Evolutionary conservation across 177 flowering plant genomes (phyloP), one percentile per base, ranked within the genome.

Genomic region (Vitis hybrid): DNA sequence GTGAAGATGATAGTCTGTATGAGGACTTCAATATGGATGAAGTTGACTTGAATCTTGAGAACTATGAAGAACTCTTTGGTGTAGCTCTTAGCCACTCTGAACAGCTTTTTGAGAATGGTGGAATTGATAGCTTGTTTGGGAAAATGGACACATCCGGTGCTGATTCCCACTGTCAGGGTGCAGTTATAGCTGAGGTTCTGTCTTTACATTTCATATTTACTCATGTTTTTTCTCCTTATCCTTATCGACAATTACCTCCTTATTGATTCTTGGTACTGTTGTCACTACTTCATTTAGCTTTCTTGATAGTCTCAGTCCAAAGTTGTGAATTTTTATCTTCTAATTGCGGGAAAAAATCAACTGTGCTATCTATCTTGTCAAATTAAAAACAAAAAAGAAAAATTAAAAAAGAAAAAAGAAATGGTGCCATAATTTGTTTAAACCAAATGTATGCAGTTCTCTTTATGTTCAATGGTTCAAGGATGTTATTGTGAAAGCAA

Each of bases 51-150:
- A 79, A 73, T 71, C 72, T 90, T 73, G 98, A 95, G 67, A 91
- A 88, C 74, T 95, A 91, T 76, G 97, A 93, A 64, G 93, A 91
- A 79, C 85, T 93, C 18, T 91, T 95, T 85, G 94, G 91, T 51
- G 72, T 69, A 19, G 79, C 92, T 64, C 86, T 82, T 51, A 84
- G 82, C 75, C 76, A 83, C 57, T 81, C 92, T 11, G 88, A 87
- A 71, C 83, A 84, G 63, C 82, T 87, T 63, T 80, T 90, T 73
- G 93, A 87, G 65, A 87, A 89, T 81, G 95, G 85, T 72, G 97
- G 91, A 3, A 79, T 89, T 57, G 90, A 85, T 71, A 87, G 87
- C 75, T 74, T 91, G 75, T 90, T 93, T 82, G 87, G 80, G 50
- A 72, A 74, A 60, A 86, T 83, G 74, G 83, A 82, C 64, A 78